Evolutionary conservation across 176 grass and related monocot genomes (phyloP).

Genomic region (Dactylis glomerata): DNA sequence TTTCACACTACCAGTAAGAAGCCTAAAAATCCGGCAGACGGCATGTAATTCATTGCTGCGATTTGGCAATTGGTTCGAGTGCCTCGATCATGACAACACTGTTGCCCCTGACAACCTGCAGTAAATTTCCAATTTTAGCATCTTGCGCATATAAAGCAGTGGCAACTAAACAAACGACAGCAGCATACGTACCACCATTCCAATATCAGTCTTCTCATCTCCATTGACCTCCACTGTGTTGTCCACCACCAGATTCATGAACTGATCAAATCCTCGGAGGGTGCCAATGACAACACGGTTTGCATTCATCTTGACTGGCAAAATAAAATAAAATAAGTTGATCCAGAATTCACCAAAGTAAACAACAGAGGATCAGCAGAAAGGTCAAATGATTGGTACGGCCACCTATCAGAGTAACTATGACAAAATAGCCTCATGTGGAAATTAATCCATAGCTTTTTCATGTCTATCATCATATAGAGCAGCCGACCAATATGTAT

Average conservation of each 20-base stretch:
- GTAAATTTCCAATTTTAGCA: not conserved
- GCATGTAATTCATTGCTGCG: constrained; percentile 28
- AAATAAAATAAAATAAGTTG: not conserved
- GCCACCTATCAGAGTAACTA: constrained; percentile 71
- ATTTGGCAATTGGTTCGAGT: constrained; percentile 60
- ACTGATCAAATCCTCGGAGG: constrained; percentile 90
- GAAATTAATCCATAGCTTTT: constrained; percentile 61
- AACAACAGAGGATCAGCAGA: not conserved
- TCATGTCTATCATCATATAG: constrained; percentile 47
- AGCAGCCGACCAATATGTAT: not conserved
- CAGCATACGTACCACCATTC: constrained; percentile 79
- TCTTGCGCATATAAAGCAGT: not conserved
- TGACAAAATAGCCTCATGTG: constrained; percentile 71
- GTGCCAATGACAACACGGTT: constrained; percentile 85
- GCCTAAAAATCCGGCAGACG: not conserved
- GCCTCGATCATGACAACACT: constrained; percentile 99
- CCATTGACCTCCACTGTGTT: constrained; percentile 88
- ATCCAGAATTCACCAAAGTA: not conserved
- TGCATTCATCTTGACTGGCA: constrained; percentile 85
- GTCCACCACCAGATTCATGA: constrained; percentile 92
- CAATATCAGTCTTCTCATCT: constrained; percentile 84
- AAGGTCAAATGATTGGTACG: not conserved
- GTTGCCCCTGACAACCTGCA: constrained; percentile 86
- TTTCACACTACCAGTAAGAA: not conserved
- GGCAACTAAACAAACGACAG: not conserved